These are phyloP conservation scores for Phytophthora fragariaefolia DNA, from an alignment of 352 stramenopile genomes.

Conservation along the genomic window DNA sequence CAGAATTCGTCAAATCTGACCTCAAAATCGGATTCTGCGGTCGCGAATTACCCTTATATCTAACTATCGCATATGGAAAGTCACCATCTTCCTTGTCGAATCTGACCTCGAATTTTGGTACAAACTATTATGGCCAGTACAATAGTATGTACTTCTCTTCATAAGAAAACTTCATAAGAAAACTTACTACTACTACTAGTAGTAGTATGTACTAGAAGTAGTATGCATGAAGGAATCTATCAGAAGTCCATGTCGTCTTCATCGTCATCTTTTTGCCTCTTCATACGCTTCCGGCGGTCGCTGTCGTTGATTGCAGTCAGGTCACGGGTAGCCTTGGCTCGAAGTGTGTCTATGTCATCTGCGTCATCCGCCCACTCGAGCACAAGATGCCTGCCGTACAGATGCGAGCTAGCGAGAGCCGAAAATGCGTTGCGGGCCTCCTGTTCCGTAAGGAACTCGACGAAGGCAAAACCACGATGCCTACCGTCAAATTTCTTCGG, in stretches of 20 bases:
- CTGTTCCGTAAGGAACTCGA: constrained; percentile 97
- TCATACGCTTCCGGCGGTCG: constrained; percentile 71
- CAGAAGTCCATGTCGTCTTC: constrained; percentile 58
- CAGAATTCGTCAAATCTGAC: no score
- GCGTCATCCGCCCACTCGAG: constrained; percentile 96
- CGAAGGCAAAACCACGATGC: constrained; percentile 98
- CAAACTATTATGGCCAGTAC: no score
- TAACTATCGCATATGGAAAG: no score
- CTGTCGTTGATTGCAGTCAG: constrained; percentile 73
- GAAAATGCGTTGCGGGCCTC: constrained; percentile 94
- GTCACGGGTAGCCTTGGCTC: constrained; percentile 81
- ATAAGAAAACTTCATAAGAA: constrained; percentile 6
- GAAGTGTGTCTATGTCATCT: constrained; percentile 85
- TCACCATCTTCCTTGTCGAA: no score
- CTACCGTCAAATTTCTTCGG: constrained; percentile 99
- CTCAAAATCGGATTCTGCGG: no score
- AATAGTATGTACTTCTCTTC: no score
- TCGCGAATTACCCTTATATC: no score
- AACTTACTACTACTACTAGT: constrained; percentile 5
- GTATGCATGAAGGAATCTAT: no score
- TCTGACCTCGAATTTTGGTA: no score
- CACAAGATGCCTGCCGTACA: constrained; percentile 99
- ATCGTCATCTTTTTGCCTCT: constrained; percentile 53
- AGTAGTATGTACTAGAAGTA: no score
- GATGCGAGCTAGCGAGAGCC: constrained; percentile 95